phyloP scores from a whole-genome alignment of 306 rosid genomes.

The Prinsepia uniflora region DNA sequence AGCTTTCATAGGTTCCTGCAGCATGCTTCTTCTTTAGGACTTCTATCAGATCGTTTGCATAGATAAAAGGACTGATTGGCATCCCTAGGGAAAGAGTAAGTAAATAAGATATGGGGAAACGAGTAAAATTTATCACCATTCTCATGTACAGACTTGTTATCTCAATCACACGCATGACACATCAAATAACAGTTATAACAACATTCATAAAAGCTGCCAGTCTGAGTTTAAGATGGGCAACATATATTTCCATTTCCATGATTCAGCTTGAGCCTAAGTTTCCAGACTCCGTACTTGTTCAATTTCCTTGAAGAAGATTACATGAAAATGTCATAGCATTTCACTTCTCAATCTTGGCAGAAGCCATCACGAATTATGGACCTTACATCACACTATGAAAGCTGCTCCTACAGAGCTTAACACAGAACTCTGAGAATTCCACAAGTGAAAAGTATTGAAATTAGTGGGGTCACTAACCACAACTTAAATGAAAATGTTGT shows the following conservation, averaged over 20 bases:
- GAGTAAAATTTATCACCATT: neutral
- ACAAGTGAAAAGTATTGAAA: neutral
- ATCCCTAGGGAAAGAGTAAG: conserved; percentile 44
- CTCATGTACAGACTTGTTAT: neutral
- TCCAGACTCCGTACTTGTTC: no score
- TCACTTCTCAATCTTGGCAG: neutral
- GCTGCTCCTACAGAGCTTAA: neutral
- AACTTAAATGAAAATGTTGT: neutral
- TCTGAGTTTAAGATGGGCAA: neutral
- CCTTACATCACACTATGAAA: no score
- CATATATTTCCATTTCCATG: neutral
- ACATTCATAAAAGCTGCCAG: neutral
- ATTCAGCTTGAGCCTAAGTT: neutral
- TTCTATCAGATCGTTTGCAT: conserved; percentile 58
- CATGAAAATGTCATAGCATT: neutral
- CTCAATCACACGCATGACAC: neutral
- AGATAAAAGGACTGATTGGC: conserved; percentile 70
- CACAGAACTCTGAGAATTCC: neutral
- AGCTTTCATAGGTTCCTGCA: conserved; percentile 67
- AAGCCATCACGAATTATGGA: no score
- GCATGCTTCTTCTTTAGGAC: conserved; percentile 77
- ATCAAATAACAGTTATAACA: neutral
- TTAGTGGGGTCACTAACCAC: neutral
- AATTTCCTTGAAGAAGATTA: neutral
- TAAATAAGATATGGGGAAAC: neutral